These are phyloP conservation scores for Ogataea ganodermae DNA, from an alignment of 805 yeast species.

Conservation along the genomic window DNA sequence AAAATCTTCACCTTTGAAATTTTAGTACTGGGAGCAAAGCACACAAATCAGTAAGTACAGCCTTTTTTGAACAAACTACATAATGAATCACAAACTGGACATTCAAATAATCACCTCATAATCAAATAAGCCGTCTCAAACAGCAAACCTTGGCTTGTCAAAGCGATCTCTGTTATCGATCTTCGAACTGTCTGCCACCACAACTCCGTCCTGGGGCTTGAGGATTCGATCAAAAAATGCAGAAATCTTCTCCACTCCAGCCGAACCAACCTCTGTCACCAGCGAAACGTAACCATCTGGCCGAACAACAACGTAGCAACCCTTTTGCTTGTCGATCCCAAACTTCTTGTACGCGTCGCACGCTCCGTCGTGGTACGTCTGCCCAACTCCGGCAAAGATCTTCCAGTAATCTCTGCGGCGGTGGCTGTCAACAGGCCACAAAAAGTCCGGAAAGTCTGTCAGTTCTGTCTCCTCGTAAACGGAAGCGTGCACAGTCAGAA, in stretches of 20 bases:
- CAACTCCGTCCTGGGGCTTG: constrained; percentile 16
- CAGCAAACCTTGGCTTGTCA: constrained; percentile 13
- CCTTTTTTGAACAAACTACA: too few relatives aligned
- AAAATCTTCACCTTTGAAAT: too few relatives aligned
- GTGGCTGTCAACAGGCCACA: constrained; percentile 29
- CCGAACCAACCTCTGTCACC: constrained; percentile 24
- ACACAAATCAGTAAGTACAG: too few relatives aligned
- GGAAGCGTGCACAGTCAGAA: constrained; percentile 30
- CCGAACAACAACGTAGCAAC: constrained; percentile 32
- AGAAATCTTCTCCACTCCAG: constrained; percentile 24
- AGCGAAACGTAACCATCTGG: constrained; percentile 38
- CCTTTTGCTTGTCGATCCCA: constrained; percentile 31
- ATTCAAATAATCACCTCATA: too few relatives aligned
- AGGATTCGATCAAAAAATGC: constrained; percentile 25
- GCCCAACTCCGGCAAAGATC: constrained; percentile 30
- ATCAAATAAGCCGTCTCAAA: too few relatives aligned
- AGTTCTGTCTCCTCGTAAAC: constrained; percentile 25
- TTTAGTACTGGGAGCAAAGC: too few relatives aligned
- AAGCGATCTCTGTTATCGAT: constrained; percentile 12
- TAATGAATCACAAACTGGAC: too few relatives aligned
- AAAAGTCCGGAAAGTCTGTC: constrained; percentile 31
- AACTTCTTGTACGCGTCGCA: constrained; percentile 30
- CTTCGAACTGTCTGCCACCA: constrained; percentile 11
- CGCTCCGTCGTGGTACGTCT: constrained; percentile 33
- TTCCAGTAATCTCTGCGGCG: constrained; percentile 34